Evolutionary conservation across 257 asterid genomes (phyloP).

Genomic region (Thymus quinquecostatus): DNA sequence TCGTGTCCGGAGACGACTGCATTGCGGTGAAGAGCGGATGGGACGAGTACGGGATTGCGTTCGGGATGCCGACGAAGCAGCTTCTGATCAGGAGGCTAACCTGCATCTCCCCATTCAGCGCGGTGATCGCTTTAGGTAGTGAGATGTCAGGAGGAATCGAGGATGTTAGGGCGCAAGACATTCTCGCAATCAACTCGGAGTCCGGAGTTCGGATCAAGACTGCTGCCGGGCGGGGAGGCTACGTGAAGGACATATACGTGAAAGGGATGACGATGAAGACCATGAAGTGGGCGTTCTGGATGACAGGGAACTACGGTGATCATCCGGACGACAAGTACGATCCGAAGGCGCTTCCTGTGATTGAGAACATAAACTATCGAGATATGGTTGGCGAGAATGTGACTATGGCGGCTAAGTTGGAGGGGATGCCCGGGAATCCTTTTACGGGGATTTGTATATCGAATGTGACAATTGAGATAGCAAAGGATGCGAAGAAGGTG

Average conservation of each 20-base stretch:
- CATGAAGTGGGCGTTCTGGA: slow-evolving; percentile 96
- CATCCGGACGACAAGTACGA: slow-evolving; percentile 84
- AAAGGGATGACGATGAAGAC: slow-evolving; percentile 77
- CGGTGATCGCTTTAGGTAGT: slow-evolving; percentile 89
- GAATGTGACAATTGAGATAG: slow-evolving; percentile 72
- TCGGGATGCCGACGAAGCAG: slow-evolving; percentile 96
- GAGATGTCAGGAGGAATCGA: slow-evolving; percentile 98
- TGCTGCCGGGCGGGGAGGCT: slow-evolving; percentile 79
- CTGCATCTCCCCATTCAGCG: slow-evolving; percentile 87
- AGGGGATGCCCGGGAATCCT: slow-evolving; percentile 62
- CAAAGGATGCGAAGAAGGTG: slow-evolving; percentile 59
- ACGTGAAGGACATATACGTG: slow-evolving; percentile 78
- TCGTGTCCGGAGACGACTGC: slow-evolving; percentile 97
- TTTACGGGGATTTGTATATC: slow-evolving; percentile 75
- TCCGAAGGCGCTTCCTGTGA: slow-evolving; percentile 84
- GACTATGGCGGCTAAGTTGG: slow-evolving; percentile 68
- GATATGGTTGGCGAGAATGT: slow-evolving; percentile 91
- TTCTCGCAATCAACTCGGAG: slow-evolving; percentile 77
- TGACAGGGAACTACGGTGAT: slow-evolving; percentile 92
- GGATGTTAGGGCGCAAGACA: slow-evolving; percentile 81
- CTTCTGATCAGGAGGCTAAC: slow-evolving; percentile 74
- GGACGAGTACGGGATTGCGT: slow-evolving; percentile 89
- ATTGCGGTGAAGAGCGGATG: slow-evolving; percentile 96
- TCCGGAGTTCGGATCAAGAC: slow-evolving; percentile 92
- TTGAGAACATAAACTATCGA: slow-evolving; percentile 72